Base-by-base conservation (phyloP, 2,329 filamentous ascomycete genomes). In the Neofusicoccum kwambonambiense region DNA sequence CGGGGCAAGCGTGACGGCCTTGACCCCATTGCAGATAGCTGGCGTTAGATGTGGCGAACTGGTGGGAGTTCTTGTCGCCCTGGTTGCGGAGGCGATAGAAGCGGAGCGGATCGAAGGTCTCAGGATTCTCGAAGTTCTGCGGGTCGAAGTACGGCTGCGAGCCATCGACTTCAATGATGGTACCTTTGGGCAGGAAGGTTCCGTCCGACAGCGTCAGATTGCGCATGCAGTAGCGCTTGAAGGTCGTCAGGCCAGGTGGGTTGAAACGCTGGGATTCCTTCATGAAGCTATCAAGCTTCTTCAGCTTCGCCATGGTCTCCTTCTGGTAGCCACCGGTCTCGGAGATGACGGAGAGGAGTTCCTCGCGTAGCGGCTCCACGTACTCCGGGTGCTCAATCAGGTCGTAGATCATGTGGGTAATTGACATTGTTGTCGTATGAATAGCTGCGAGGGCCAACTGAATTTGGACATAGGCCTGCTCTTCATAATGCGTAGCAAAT, bases 1-100 rank as follows among this genome's bases (percentile, higher is more conserved):
- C 75, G 2, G 74, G 73, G 41, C 75, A 76, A 0, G 73, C 71
- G 62, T 76, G 73, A 3, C 68, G 62, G 3, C 75, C 75, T 51
- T 75, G 74, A 0, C 74, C 74, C 60, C 73, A 76, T 6, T 41
- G 39, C 8, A 75, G 64, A 11, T 69, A 72, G 11, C 68, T 64
- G 22, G 22, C 9, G 45, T 72, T 74, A 11, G 68, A 70, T 1
- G 69, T 72, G 49, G 73, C 72, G 54, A 74, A 76, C 39, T 74
- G 72, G 65, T 74, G 50, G 42, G 42, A 22, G 62, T 60, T 49
- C 35, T 47, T 22, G 66, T 65, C 47, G n/a, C 66, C 34, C 22
- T 35, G 11, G n/a, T 61, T 54, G 27, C 67, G 42, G 12, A 68
- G 66, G 19, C 45, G 51, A 31, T 58, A 58, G 44, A 65, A 69